These are phyloP conservation scores for Neodidymelliopsis sp. DNA, from an alignment of 2,329 filamentous ascomycete species.

Conservation along the genomic window DNA sequence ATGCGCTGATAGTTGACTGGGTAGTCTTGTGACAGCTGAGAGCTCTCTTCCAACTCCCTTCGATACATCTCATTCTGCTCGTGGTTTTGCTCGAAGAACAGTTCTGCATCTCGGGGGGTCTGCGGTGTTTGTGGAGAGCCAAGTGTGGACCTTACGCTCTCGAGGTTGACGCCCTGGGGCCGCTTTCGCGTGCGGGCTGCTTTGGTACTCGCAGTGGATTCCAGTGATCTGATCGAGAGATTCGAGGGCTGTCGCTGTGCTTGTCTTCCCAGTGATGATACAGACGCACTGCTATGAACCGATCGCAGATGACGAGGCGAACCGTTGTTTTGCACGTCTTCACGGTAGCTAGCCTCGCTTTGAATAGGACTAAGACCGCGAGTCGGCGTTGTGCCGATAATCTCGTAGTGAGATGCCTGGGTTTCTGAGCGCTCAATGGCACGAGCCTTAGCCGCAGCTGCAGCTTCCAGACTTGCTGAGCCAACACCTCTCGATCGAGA, in stretches of 20 bases:
- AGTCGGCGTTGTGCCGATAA: constrained; percentile 46
- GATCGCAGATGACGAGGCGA: constrained; percentile 59
- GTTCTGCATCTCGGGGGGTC: constrained; percentile 53
- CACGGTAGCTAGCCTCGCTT: constrained; percentile 81
- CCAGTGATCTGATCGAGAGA: constrained; percentile 66
- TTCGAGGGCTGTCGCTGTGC: constrained; percentile 60
- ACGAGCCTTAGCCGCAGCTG: constrained; percentile 50
- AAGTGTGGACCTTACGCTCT: constrained; percentile 60
- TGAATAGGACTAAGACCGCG: constrained; percentile 87
- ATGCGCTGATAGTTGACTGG: constrained; percentile 61
- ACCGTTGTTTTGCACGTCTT: constrained; percentile 31
- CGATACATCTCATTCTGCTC: constrained; percentile 67
- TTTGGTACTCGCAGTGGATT: constrained; percentile 65
- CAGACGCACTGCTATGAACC: constrained; percentile 52
- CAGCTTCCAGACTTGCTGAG: constrained; percentile 35
- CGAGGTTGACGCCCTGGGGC: constrained; percentile 61
- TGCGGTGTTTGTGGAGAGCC: constrained; percentile 37
- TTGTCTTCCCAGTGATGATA: constrained; percentile 70
- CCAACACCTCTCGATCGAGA: constrained; percentile 36
- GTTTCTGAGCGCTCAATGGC: constrained; percentile 44
- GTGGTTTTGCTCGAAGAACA: constrained; percentile 62
- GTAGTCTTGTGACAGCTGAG: constrained; percentile 42
- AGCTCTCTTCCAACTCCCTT: constrained; percentile 54
- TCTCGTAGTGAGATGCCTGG: constrained; percentile 49
- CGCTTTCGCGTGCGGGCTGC: constrained; percentile 62